Conservation (phyloP, 768 basidiomycete genomes). For the Hygrophorus russula region DNA sequence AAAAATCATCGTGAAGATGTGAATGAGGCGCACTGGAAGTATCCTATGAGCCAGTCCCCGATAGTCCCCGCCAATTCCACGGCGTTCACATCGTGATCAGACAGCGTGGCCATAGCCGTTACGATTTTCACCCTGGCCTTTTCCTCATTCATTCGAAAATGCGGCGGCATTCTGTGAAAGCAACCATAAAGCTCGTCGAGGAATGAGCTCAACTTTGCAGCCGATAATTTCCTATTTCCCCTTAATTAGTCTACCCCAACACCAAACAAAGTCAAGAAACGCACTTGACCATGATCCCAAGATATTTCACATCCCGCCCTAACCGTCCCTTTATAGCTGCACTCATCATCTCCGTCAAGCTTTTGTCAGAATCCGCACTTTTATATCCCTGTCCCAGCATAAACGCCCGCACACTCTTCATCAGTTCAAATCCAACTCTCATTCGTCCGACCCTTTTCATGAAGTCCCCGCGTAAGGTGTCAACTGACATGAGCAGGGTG, state of each 20-base stretch:
- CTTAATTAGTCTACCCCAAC: background rate
- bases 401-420: constrained; percentile 31
- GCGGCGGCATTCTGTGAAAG: constrained; percentile 21
- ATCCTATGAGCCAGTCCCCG: constrained; percentile 39
- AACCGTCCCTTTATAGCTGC: constrained; percentile 32
- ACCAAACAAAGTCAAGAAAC: constrained; percentile 7
- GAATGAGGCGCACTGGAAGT: constrained; percentile 31
- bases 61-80: constrained; percentile 18
- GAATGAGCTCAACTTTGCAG: constrained; percentile 22
- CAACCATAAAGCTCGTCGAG: constrained; percentile 29
- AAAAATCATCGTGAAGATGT: background rate
- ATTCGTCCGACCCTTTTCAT: constrained; percentile 19
- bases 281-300: constrained; percentile 40
- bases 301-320: constrained; percentile 28
- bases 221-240: constrained; percentile 26
- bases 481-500: constrained; percentile 22
- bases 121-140: constrained; percentile 15
- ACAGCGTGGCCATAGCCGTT: constrained; percentile 5
- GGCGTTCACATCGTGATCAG: constrained; percentile 11
- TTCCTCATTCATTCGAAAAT: constrained; percentile 22
- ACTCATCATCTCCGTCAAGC: constrained; percentile 31
- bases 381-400: constrained; percentile 33
- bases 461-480: constrained; percentile 26
- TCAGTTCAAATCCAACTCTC: constrained; percentile 37
- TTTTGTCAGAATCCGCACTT: constrained; percentile 20